These are phyloP conservation scores for Sarocladium kiliense DNA, from an alignment of 2,329 filamentous ascomycete species.

Conservation along the genomic window DNA sequence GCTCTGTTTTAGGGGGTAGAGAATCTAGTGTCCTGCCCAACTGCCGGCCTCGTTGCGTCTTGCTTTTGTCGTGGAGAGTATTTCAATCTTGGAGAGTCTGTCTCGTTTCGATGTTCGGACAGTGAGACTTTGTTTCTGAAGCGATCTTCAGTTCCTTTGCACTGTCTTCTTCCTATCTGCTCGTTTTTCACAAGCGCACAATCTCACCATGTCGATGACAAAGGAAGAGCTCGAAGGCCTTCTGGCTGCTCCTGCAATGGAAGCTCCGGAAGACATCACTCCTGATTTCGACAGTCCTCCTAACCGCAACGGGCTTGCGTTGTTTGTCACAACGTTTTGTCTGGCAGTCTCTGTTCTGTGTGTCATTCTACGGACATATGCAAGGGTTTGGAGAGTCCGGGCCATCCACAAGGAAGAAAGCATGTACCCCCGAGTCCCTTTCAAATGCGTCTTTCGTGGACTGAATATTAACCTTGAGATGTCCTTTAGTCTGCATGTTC, in stretches of 20 bases:
- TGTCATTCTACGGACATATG: conserved; percentile 10
- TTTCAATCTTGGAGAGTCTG: no score
- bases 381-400: conserved; percentile 6
- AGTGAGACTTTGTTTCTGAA: no score
- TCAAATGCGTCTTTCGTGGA: not conserved
- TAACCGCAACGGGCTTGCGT: conserved; percentile 12
- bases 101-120: no score
- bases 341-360: conserved; percentile 9
- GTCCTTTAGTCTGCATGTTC: conserved; percentile 2
- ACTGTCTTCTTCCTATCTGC: no score
- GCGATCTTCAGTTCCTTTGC: no score
- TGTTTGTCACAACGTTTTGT: conserved; percentile 10
- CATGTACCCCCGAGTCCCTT: not conserved
- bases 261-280: conserved; percentile 9
- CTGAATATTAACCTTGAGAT: no score
- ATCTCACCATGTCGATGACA: not conserved
- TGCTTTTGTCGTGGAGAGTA: no score
- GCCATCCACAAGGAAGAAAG: conserved; percentile 12
- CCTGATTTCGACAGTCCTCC: conserved; percentile 13
- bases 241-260: conserved; percentile 11
- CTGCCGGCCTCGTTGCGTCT: no score
- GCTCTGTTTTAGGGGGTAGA: no score
- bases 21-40: no score
- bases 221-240: conserved; percentile 10
- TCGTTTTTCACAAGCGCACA: no score